Percentiles rank a stretch among this genome's conserved stretches.
Evolutionary conservation across 1,139 yeast species (phyloP).

Genomic region (Debaryomyces subglobosus): DNA sequence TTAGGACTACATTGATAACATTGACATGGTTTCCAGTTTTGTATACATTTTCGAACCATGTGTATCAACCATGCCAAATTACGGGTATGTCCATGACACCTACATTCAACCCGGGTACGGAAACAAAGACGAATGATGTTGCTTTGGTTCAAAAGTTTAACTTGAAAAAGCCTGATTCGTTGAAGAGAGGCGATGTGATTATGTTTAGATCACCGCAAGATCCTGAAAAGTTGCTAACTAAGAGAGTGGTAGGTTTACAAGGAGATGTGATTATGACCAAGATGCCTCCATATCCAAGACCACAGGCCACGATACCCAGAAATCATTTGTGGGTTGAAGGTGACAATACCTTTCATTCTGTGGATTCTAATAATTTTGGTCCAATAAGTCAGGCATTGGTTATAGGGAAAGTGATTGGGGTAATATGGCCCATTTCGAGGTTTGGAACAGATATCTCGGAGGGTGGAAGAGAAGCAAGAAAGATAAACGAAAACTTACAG

Average conservation of each 20-base stretch:
- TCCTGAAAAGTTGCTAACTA: slow-evolving; percentile 73
- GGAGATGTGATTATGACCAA: slow-evolving; percentile 70
- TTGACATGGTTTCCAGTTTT: slow-evolving; percentile 79
- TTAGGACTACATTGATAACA: slow-evolving; percentile 31
- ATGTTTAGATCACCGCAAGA: slow-evolving; percentile 77
- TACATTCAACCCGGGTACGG: slow-evolving; percentile 70
- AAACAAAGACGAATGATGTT: slow-evolving; percentile 60
- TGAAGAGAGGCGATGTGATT: slow-evolving; percentile 71
- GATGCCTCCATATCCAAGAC: slow-evolving; percentile 63
- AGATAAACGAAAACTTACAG: neutral
- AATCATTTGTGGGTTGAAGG: slow-evolving; percentile 96
- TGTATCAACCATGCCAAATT: slow-evolving; percentile 74
- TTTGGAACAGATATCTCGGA: slow-evolving; percentile 38
- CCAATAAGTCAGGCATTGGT: slow-evolving; percentile 81
- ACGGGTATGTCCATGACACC: slow-evolving; percentile 91
- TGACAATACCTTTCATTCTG: slow-evolving; percentile 78
- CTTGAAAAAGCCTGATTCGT: slow-evolving; percentile 46
- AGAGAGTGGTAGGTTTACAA: slow-evolving; percentile 73
- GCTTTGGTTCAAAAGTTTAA: slow-evolving; percentile 72
- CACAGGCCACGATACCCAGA: slow-evolving; percentile 63
- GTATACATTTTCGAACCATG: slow-evolving; percentile 69
- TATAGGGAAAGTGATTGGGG: slow-evolving; percentile 66
- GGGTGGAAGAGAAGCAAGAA: slow-evolving; percentile 18
- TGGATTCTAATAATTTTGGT: slow-evolving; percentile 85
- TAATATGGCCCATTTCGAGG: slow-evolving; percentile 71